Evolutionary conservation across 2,329 filamentous ascomycete species (phyloP), one percentile per base, ranked within the genome.

Genomic region (Calycina herbarum): DNA sequence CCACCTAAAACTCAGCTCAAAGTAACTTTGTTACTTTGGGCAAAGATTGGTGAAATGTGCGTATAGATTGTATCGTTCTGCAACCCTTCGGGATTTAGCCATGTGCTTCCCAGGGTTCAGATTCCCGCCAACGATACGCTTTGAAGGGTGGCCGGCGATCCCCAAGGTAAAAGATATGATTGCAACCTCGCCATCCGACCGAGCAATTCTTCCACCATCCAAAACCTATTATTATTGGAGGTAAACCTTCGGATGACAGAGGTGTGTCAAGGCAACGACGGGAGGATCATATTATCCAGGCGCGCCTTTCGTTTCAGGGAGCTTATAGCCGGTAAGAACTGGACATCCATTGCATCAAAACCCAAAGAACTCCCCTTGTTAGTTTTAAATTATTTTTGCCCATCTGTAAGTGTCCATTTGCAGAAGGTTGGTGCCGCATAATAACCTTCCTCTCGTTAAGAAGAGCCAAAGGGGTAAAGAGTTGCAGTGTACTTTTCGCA

Each of bases 131-230:
- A 51, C 29, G 40, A 51, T 20, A 27, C 29, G 15, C 27, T 15
- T 29, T n/a, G n/a, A 54, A 29, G 27, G 17, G 27, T 61, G 27
- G 59, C 20, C 29, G 24, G 48, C 31, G n/a, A 31, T 40, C 35
- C 33, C 3, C 17, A n/a, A 27, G 15, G 45, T 29, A n/a, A 20
- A 20, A 62, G 17, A 40, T 27, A 33, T 54, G 33, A 38, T 35
- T 33, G 60, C 33, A 62, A 35, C 48, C 27, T 56, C n/a, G 60
- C 45, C 60, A 27, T 62, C 48, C 48, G 60, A 35, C 60, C 60
- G 60, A 56, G 13, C 48, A 62, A 35, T 38, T 56, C 60, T 62
- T 62, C 48, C 59, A 57, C 27, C 54, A 57, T 33, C 54, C 54
- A 57, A 57, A 57, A 8, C 24, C 2, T 29, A 29, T n/a, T 35